Evolutionary conservation across 306 rosid genomes (phyloP), one percentile per base, ranked within the genome.

Genomic region (Cicer pinnatifidum): DNA sequence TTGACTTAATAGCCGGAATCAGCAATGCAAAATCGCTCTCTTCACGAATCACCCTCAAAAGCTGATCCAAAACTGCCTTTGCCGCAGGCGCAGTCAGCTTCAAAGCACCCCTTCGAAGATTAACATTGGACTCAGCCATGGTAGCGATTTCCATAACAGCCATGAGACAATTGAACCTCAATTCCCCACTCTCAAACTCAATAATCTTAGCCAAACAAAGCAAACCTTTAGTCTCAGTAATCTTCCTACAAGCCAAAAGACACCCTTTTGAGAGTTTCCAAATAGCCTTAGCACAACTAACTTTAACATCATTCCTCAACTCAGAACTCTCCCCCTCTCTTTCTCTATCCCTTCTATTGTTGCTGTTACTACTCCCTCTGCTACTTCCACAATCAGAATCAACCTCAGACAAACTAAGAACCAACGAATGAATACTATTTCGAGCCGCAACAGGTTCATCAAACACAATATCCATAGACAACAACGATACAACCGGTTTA

Each of bases 211-310:
- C 97, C 71, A 93, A 69, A 83, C 92, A 93, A 74, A 91, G 79
- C 88, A 93, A 86, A 46, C 98, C 98, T 84, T 88, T 93, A 0
- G 96, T 88, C 88, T 89, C 97, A 0, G 96, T 84, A 46, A 93
- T 86, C 75, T 89, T 93, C 71, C 56, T 65, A 80, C 96, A 84
- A 56, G 87, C 84, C 8, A 20, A 15, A 57, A 87, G 67, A 64
- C 92, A 85, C 17, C 64, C 89, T 71, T 47, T 82, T 13, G 92
- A 88, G 65, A 93, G 85, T 72, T 87, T 93, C 96, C 97, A 93
- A 40, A 93, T 68, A 13, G 98, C 98, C 84, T 82, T 83, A 1
- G 97, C 89, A 77, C 97, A 93, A 65, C 81, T 85, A 33, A 85
- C 73, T 81, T 87, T 91, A 61, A 89, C 66, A 65, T 68, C 66